Conservation (phyloP, 1,284 basidiomycete genomes). For the Leccinum subrobustum region DNA sequence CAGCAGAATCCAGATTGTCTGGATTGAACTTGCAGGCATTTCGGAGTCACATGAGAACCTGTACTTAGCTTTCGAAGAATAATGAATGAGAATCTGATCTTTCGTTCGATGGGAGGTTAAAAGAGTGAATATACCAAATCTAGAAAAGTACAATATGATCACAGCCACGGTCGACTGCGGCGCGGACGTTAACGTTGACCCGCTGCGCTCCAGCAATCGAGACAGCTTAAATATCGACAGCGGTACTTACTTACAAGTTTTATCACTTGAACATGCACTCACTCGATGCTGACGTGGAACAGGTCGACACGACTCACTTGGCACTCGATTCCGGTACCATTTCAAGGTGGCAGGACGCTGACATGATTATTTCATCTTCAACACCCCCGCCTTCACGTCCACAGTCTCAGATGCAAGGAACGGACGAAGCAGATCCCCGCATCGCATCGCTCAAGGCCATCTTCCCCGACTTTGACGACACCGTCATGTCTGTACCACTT, state of each 20-base stretch:
- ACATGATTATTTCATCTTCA: conserved; percentile 24
- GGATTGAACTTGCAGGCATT: too few relatives aligned
- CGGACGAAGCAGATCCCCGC: conserved; percentile 41
- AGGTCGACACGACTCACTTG: background rate
- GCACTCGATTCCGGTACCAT: background rate
- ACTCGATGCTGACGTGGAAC: conserved; percentile 1
- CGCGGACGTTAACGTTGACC: background rate
- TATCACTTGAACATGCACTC: background rate
- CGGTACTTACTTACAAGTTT: too few relatives aligned
- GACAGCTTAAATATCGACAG: conserved; percentile 12
- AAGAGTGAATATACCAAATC: too few relatives aligned
- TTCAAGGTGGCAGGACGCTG: conserved; percentile 1
- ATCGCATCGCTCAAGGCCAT: conserved; percentile 61
- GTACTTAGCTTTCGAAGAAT: too few relatives aligned
- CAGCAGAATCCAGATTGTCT: too few relatives aligned
- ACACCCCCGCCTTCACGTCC: conserved; percentile 9
- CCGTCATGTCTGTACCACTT: conserved; percentile 52
- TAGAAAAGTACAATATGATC: background rate
- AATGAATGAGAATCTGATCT: too few relatives aligned
- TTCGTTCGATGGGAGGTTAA: too few relatives aligned
- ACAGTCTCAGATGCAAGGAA: background rate
- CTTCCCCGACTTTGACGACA: conserved; percentile 78
- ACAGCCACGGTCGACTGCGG: background rate
- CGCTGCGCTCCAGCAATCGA: conserved; percentile 19
- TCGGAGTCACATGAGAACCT: too few relatives aligned